Conservation (phyloP, 75 land plant genomes). For the Cunninghamia lanceolata region DNA sequence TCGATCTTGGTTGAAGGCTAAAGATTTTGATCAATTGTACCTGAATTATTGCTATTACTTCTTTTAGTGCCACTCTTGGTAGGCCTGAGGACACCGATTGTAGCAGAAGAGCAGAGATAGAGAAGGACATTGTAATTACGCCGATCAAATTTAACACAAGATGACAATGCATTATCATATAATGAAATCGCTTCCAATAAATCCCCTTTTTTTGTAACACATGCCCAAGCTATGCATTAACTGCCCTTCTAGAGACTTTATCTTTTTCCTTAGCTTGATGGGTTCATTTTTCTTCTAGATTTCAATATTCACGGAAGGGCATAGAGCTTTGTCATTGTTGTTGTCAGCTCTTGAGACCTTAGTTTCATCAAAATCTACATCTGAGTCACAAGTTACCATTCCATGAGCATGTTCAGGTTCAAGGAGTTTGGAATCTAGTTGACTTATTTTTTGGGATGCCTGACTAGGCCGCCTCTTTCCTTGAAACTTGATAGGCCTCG, state of each 20-base stretch:
- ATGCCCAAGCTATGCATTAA: slow-evolving; percentile 56
- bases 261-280: slow-evolving; percentile 22
- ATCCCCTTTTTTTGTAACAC: slow-evolving; percentile 78
- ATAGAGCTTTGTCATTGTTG: neutral
- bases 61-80: slow-evolving; percentile 23
- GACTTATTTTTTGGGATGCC: neutral
- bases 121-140: slow-evolving; percentile 80
- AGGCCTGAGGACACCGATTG: slow-evolving; percentile 17
- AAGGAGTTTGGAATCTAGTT: neutral
- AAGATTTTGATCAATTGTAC: neutral
- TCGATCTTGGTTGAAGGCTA: neutral
- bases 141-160: slow-evolving; percentile 33
- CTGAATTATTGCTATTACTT: slow-evolving; percentile 6
- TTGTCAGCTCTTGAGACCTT: neutral
- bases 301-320: neutral
- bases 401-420: neutral
- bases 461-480: neutral
- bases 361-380: neutral
- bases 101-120: slow-evolving; percentile 69
- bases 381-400: neutral
- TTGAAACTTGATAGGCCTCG: slow-evolving; percentile 18
- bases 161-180: slow-evolving; percentile 52
- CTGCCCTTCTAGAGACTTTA: slow-evolving; percentile 42
- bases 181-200: slow-evolving; percentile 64
- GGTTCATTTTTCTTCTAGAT: neutral